Evolutionary conservation across 1,284 basidiomycete species (phyloP).

Genomic region (Ustanciosporium gigantosporum): DNA sequence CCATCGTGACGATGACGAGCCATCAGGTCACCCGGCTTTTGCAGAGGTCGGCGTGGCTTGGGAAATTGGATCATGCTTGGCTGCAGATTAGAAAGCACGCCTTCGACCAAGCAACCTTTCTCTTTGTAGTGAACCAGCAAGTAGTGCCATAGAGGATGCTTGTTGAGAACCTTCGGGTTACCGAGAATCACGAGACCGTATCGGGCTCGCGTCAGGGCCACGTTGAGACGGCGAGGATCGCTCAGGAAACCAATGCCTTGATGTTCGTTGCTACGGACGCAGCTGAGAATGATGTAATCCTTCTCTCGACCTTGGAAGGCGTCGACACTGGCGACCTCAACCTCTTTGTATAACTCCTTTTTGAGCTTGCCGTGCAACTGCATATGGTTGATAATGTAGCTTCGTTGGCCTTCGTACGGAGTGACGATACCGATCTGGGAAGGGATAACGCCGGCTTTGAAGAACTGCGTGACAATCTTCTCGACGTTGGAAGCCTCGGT

Average conservation of each 20-base stretch:
- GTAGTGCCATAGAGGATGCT: conserved; percentile 87
- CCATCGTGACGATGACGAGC: conserved; percentile 49
- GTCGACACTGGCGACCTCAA: conserved; percentile 97
- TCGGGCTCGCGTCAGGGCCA: conserved; percentile 94
- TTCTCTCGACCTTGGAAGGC: conserved; percentile 99
- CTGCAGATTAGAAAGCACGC: conserved; percentile 92
- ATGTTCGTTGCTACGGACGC: conserved; percentile 98
- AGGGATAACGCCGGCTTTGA: conserved; percentile 95
- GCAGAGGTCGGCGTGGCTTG: conserved; percentile 47
- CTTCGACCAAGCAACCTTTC: conserved; percentile 89
- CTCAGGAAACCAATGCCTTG: conserved; percentile 99
- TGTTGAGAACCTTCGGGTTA: conserved; percentile 97
- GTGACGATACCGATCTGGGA: conserved; percentile 97
- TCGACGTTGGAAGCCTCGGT: conserved; percentile 99
- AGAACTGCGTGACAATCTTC: conserved; percentile 99
- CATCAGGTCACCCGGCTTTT: conserved; percentile 54
- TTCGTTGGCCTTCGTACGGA: conserved; percentile 98
- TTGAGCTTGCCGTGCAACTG: conserved; percentile 96
- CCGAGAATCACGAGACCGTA: conserved; percentile 97
- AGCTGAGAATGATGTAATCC: conserved; percentile 98
- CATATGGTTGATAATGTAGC: conserved; percentile 98
- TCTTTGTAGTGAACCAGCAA: conserved; percentile 98
- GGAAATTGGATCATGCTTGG: conserved; percentile 96
- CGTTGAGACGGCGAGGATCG: conserved; percentile 93
- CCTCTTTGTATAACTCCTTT: conserved; percentile 98